These are phyloP conservation scores for Mortierella polycephala DNA, from an alignment of 371 early-diverging fungal species.

Conservation along the genomic window DNA sequence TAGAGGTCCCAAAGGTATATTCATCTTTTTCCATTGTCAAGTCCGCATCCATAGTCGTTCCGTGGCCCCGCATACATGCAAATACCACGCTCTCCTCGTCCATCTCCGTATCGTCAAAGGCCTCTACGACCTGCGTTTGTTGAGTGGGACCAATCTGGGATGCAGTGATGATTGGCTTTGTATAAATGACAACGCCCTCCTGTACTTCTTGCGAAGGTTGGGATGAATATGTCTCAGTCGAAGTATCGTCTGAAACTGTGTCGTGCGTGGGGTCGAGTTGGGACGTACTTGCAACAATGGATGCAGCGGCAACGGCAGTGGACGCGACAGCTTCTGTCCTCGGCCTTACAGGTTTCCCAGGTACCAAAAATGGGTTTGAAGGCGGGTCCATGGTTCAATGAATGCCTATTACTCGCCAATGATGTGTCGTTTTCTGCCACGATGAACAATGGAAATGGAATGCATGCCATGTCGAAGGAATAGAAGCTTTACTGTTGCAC, in stretches of 20 bases:
- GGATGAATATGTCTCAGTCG: neutral
- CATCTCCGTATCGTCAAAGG: neutral
- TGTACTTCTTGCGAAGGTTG: neutral
- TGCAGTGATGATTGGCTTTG: conserved; percentile 3
- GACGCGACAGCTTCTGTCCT: too few species aligned
- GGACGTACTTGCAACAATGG: neutral
- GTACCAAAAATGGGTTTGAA: too few species aligned
- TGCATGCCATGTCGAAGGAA: too few species aligned
- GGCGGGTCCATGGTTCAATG: too few species aligned
- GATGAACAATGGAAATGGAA: too few species aligned
- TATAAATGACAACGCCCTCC: conserved; percentile 6
- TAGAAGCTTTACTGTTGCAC: too few species aligned
- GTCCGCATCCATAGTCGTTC: conserved; percentile 8
- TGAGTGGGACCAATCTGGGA: conserved; percentile 16
- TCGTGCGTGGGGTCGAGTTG: neutral
- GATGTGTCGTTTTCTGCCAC: too few species aligned
- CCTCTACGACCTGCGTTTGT: conserved; percentile 13
- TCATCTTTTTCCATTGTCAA: neutral
- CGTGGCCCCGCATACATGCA: conserved; percentile 14
- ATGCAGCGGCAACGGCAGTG: neutral
- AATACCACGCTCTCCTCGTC: conserved; percentile 2
- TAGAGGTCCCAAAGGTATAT: conserved; percentile 16
- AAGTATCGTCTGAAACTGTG: neutral
- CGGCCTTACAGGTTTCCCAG: too few species aligned
- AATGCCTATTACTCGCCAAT: too few species aligned